A percentile compares a stretch with the other conserved stretches of the same genome.
Evolutionary conservation across 805 yeast genomes (phyloP).

Genomic region (Pichia phayaonensis): DNA sequence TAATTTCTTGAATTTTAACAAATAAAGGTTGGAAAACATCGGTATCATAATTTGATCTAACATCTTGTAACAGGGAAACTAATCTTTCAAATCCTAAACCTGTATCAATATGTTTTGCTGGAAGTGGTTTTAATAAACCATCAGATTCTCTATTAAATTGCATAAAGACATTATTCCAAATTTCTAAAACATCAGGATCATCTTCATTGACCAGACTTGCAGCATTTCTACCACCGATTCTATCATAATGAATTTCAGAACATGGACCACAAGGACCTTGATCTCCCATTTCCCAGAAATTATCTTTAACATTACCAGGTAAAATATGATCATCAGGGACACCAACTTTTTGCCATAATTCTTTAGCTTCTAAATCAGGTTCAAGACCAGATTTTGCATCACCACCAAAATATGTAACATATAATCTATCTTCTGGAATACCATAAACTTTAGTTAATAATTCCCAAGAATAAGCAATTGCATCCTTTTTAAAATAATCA

Average conservation of each 20-base stretch:
- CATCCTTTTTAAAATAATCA: constrained; percentile 95
- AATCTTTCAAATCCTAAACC: constrained; percentile 99
- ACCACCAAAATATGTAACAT: constrained; percentile 96
- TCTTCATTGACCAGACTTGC: constrained; percentile 85
- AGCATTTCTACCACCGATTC: constrained; percentile 98
- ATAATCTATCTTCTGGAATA: constrained; percentile 68
- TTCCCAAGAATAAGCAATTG: constrained; percentile 85
- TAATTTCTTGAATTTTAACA: constrained; percentile 77
- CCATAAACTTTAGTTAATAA: constrained; percentile 80
- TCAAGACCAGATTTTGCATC: constrained; percentile 73
- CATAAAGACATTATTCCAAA: constrained; percentile 97
- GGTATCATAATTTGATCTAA: constrained; percentile 90
- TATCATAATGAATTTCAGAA: constrained; percentile 94
- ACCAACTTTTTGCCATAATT: constrained; percentile 81
- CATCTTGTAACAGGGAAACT: constrained; percentile 89
- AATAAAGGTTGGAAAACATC: constrained; percentile 93
- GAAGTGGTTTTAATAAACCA: constrained; percentile 69
- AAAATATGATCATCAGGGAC: constrained; percentile 86
- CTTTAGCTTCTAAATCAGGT: constrained; percentile 91
- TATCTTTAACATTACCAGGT: constrained; percentile 86
- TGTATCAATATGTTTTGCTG: constrained; percentile 94
- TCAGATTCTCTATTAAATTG: constrained; percentile 94
- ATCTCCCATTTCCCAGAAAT: constrained; percentile 99
- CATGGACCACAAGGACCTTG: constrained; percentile 99
- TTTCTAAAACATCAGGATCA: constrained; percentile 95